Evolutionary conservation across 108 stramenopile species (phyloP), one percentile per base, ranked within the genome.

Genomic region (Discostella stelligeroides): DNA sequence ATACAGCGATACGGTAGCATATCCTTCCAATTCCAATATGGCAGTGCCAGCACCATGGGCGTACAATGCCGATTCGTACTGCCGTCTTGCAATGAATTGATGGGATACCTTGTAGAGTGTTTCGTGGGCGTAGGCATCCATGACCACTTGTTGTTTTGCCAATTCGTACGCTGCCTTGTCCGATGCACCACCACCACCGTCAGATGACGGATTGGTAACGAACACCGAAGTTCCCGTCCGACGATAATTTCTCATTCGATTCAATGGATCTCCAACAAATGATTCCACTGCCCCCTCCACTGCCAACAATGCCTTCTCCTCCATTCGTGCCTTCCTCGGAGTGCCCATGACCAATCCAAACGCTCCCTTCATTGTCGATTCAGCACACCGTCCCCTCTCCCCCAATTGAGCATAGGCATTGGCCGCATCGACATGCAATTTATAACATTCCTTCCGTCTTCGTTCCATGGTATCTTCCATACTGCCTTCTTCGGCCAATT

Each of bases 11-110:
- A 92, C 68, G 11, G 95, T 90, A 28, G 86, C 80, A 28, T 87
- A 73, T 24, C 89, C 90, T 59, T 92, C 89, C 20, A 56, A 25
- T 51, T 84, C 81, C n/a, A 92, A 70, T 11, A 89, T 37, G 11
- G 86, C 76, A 0, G 88, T 80, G 1, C 76, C 85, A 10, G 92
- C 95, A 18, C 92, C 92, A n/a, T 85, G 68, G 15, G 89, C 92
- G 73, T 95, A 95, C 57, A 95, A 68, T 27, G 95, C 95, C 7
- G 86, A 81, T 20, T 84, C 69, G 60, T 88, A 89, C 66, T 93
- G 88, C 30, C 86, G 69, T 21, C 79, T 51, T 12, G 71, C 45
- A 10, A 88, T 66, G 13, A 92, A 54, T 20, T 85, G 60, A 37
- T 78, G 53, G 1, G 79, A 73, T 21, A 86, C 72, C 25, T 88